Conservation (phyloP, 2,329 filamentous ascomycete species). For the Dryadomyces quercivorus region DNA sequence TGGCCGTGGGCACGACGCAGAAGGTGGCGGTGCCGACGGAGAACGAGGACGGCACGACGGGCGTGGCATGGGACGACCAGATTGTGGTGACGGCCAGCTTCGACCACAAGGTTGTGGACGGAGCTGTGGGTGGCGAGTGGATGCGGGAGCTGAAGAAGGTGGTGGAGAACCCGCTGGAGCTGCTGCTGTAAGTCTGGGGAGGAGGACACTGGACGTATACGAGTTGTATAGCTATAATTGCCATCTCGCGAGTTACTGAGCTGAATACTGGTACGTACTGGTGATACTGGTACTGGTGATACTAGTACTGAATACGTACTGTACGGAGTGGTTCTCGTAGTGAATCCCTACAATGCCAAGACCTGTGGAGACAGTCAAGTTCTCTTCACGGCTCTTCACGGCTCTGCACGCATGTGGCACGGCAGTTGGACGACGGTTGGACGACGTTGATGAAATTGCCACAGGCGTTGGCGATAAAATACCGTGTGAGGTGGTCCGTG, state of each 20-base stretch:
- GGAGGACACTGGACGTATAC: background rate
- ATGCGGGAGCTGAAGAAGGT: constrained; percentile 95
- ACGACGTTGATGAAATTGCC: too few species aligned
- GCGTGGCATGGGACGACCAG: constrained; percentile 89
- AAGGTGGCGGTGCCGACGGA: constrained; percentile 88
- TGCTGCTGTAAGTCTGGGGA: constrained; percentile 59
- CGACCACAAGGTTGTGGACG: constrained; percentile 98
- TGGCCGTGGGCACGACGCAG: constrained; percentile 86
- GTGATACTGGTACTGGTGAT: too few species aligned
- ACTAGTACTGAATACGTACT: too few species aligned
- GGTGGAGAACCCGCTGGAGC: constrained; percentile 90
- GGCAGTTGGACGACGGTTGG: too few species aligned
- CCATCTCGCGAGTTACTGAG: background rate
- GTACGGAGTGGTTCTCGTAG: too few species aligned
- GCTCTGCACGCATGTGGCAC: too few species aligned
- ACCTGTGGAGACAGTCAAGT: too few species aligned
- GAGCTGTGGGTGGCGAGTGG: constrained; percentile 92
- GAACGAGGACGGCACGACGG: constrained; percentile 64
- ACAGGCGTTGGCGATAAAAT: too few species aligned
- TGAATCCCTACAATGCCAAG: too few species aligned
- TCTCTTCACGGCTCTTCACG: too few species aligned
- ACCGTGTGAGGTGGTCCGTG: too few species aligned
- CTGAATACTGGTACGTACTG: too few species aligned
- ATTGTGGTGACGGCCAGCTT: constrained; percentile 92
- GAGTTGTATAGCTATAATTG: background rate